phyloP scores from a whole-genome alignment of 2,329 filamentous ascomycete genomes.

The Diplodia corticola region DNA sequence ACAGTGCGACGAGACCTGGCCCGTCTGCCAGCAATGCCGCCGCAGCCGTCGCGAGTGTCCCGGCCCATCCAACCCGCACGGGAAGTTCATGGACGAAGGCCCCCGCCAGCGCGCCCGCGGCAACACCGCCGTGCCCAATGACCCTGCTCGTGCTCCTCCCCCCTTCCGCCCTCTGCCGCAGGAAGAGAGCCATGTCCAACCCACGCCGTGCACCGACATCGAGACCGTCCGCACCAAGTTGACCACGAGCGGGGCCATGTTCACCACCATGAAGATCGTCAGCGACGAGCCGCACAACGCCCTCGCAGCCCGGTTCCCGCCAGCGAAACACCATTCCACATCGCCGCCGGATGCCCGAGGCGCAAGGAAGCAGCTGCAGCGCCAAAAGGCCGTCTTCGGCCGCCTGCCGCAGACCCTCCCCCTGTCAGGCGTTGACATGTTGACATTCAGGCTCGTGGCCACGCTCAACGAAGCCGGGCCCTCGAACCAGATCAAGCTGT shows the following conservation, averaged over 20 bases:
- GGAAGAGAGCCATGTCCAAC: background rate
- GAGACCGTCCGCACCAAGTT: conserved; percentile 9
- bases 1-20: conserved; percentile 39
- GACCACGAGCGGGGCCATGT: conserved; percentile 9
- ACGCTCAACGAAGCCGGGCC: conserved; percentile 6
- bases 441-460: conserved; percentile 11
- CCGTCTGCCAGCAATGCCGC: conserved; percentile 36
- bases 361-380: background rate
- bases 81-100: conserved; percentile 21
- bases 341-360: background rate
- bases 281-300: conserved; percentile 1
- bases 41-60: conserved; percentile 39
- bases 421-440: background rate
- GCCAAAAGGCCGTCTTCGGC: background rate
- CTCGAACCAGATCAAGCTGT: conserved; percentile 15
- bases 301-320: background rate
- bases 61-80: conserved; percentile 27
- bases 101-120: conserved; percentile 6
- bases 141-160: background rate
- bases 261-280: conserved; percentile 15
- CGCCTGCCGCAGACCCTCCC: background rate
- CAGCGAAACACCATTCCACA: background rate
- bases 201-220: conserved; percentile 17
- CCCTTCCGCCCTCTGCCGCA: background rate
- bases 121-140: background rate